Percentiles rank a stretch among this genome's conserved stretches.
Evolutionary conservation across 2,329 filamentous ascomycete genomes (phyloP).

Genomic region (Emmonsiellopsis sp.): DNA sequence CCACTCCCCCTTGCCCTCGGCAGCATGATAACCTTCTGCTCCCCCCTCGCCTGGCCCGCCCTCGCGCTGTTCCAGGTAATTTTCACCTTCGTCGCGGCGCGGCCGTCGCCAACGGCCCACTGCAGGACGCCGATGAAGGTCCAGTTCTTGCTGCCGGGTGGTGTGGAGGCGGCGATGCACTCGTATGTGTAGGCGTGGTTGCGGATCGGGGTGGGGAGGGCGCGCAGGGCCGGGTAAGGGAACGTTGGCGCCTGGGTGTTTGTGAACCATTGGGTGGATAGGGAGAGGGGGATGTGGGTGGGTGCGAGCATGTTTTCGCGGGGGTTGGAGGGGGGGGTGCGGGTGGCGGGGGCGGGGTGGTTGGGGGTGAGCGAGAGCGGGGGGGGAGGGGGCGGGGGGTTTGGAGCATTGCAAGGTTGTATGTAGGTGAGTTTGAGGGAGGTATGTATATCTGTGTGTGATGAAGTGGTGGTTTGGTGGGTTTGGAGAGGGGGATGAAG

Average conservation of each 20-base stretch:
- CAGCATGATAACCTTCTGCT: constrained; percentile 21
- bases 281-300: constrained; percentile 18
- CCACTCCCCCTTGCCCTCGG: neutral
- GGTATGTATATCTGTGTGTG: neutral
- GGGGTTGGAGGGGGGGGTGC: neutral
- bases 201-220: constrained; percentile 3
- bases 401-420: too few relatives aligned
- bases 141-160: neutral
- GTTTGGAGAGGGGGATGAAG: neutral
- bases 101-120: constrained; percentile 19
- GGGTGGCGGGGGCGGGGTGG: neutral
- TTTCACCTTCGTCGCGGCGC: constrained; percentile 22
- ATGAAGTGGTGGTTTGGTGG: neutral
- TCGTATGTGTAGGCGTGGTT: constrained; percentile 12
- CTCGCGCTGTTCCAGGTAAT: constrained; percentile 26
- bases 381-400: too few relatives aligned
- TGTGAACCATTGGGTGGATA: constrained; percentile 22
- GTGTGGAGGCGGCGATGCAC: constrained; percentile 9
- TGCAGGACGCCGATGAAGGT: constrained; percentile 22
- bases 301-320: neutral
- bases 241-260: constrained; percentile 15
- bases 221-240: constrained; percentile 10
- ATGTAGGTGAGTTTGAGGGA: too few relatives aligned
- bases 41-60: constrained; percentile 20
- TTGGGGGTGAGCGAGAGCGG: neutral